phyloP scores from a whole-genome alignment of 1,284 basidiomycete species.

The Moesziomyces globuligerus region DNA sequence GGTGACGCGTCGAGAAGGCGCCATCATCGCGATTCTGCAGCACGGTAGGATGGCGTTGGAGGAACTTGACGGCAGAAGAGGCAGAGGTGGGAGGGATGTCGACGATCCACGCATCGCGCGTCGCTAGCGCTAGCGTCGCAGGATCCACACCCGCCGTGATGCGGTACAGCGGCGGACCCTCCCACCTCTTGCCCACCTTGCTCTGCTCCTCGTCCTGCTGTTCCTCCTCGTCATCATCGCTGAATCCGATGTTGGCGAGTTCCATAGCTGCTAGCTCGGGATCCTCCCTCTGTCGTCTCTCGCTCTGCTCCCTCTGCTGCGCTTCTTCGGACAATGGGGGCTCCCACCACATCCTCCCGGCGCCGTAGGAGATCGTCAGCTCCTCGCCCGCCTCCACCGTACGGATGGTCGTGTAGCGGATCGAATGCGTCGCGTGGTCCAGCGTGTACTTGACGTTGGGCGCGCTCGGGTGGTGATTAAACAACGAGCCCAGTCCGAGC shows the following conservation, averaged over 20 bases:
- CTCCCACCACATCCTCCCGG: conserved; percentile 65
- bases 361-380: conserved; percentile 80
- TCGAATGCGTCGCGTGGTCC: conserved; percentile 72
- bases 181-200: too few species aligned
- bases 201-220: neutral
- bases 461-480: conserved; percentile 76
- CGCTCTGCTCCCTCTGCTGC: conserved; percentile 8
- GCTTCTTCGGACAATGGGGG: conserved; percentile 9
- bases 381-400: conserved; percentile 76
- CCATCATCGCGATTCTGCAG: conserved; percentile 46
- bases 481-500: conserved; percentile 83
- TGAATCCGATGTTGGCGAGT: conserved; percentile 22
- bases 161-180: conserved; percentile 60
- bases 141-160: conserved; percentile 68
- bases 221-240: neutral
- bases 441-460: conserved; percentile 80
- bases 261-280: conserved; percentile 3
- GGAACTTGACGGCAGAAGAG: conserved; percentile 36
- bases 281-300: conserved; percentile 6
- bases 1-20: conserved; percentile 44
- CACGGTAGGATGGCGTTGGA: conserved; percentile 26
- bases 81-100: conserved; percentile 73
- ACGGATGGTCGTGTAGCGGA: conserved; percentile 75
- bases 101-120: conserved; percentile 83
- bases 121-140: conserved; percentile 61